Evolutionary conservation across 2,329 filamentous ascomycete genomes (phyloP).

Genomic region (Ploettnerulaceae sp.): DNA sequence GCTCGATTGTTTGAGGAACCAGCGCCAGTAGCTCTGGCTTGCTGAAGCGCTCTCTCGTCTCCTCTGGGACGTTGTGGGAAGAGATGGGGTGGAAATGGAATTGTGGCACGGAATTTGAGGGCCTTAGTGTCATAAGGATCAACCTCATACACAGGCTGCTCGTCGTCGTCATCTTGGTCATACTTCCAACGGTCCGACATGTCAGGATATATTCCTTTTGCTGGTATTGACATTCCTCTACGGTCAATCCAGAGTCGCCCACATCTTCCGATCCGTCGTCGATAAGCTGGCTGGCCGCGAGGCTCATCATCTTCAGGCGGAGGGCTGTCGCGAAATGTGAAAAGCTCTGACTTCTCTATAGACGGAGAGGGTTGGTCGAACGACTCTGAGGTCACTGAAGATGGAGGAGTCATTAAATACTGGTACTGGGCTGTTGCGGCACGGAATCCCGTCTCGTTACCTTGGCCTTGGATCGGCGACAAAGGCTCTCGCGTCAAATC

Average conservation of each 20-base stretch:
- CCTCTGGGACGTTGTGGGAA: slow-evolving; percentile 25
- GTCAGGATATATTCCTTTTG: slow-evolving; percentile 42
- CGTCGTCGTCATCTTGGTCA: slow-evolving; percentile 78
- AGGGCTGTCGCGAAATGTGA: slow-evolving; percentile 25
- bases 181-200: slow-evolving; percentile 75
- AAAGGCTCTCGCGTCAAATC: slow-evolving; percentile 84
- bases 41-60: slow-evolving; percentile 22
- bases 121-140: slow-evolving; percentile 63
- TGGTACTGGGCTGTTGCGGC: slow-evolving; percentile 64
- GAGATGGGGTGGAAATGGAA: slow-evolving; percentile 30
- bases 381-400: slow-evolving; percentile 37
- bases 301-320: slow-evolving; percentile 32
- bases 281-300: slow-evolving; percentile 57
- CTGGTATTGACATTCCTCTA: slow-evolving; percentile 56
- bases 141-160: slow-evolving; percentile 67
- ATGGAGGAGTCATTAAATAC: slow-evolving; percentile 62
- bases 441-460: slow-evolving; percentile 59
- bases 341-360: slow-evolving; percentile 27
- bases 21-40: slow-evolving; percentile 14
- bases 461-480: slow-evolving; percentile 67
- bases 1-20: slow-evolving; percentile 25
- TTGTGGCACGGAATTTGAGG: slow-evolving; percentile 53
- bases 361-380: slow-evolving; percentile 33
- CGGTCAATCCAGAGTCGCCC: slow-evolving; percentile 87
- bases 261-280: slow-evolving; percentile 77